Evolutionary conservation across 2,329 filamentous ascomycete species (phyloP), one percentile per base, ranked within the genome.

Genomic region (Aspergillus fijiensis): DNA sequence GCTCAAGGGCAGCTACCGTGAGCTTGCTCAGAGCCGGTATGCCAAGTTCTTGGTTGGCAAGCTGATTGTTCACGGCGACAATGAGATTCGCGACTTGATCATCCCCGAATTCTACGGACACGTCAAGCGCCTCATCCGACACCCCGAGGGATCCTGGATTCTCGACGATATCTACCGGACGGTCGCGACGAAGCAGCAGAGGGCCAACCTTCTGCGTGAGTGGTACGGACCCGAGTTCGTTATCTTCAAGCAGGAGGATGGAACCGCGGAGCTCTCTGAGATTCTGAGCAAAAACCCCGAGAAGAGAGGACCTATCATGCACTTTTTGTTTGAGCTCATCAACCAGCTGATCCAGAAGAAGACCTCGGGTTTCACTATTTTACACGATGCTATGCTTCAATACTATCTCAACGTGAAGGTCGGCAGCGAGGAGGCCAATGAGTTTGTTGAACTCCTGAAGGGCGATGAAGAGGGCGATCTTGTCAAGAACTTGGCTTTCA

Each of bases 1-100:
- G 76, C 83, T 99, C 58, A 87, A 90, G 76, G 92, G 93, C 19
- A 89, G 89, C 67, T 96, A 96, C 75, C 85, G 87, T 49, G 86
- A 90, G 67, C 81, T 99, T 67, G 92, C 93, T 2, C 93, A 98
- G 82, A 96, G 93, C 80, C 90, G 90, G 76, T 99, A 99, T 73
- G 94, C 94, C 70, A 99, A 99, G 79, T 99, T 98, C 77, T 78
- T 99, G 70, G 92, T 99, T 62, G 95, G 92, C 67, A 99, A 99
- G 79, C 84, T 99, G 70, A 85, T 99, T 65, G 90, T 96, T n/a
- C 91, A 96, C 72, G 92, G 92, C 63, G 92, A 97, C 72, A 82
- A 87, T 47, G 90, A 94, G 76, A 92, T 96, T 65, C 86, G 92
- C 70, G 90, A 96, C 73, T 79, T 96, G 66, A 91, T 99, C 69